Base-by-base conservation (phyloP, 2,329 filamentous ascomycete genomes). In the Zalaria sp. region DNA sequence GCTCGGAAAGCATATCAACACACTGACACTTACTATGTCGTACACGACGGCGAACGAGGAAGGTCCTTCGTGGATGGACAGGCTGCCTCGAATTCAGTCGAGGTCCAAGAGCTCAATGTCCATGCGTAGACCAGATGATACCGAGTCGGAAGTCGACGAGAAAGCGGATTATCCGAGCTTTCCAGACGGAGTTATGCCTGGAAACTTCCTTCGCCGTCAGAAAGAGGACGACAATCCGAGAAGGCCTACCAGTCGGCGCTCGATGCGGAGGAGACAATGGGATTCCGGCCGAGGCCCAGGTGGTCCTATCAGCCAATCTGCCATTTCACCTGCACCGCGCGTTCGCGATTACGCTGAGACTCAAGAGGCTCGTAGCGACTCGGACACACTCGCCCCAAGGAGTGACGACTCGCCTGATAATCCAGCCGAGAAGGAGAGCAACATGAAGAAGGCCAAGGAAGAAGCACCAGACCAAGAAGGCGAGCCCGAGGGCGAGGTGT, bases 1-100 rank as follows among this genome's bases (percentile, higher is more conserved):
- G 0, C 75, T 98, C 1, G 91, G 91, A 53, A 98, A 96, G 63
- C 88, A 84, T 46, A 98, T 98, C 73, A 96, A 96, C 65, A 96
- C 91, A 0, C 66, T 98, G 50, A 88, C 85, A 1, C 71, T 98
- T 46, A 95, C 91, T 42, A 84, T 98, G 75, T 95, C 91, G 0
- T 98, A 96, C 65, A 98, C 91, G 0, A 77, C 81, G 46, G 87
- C 81, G 11, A 83, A 83, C 39, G 89, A 94, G 43, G 85, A 93
- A 31, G 85, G 87, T 0, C 83, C 87, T 2, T 79, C 79, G 2
- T 98, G 91, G 91, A 93, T 96, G 83, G 91, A 93, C 51, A 75
- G 91, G 41, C 68, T 98, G 35, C 91, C 91, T 4, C 71, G 77
- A 38, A 78, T 82, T 29, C 82, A 85, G 49, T 95, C 91, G 1